Evolutionary conservation across 768 basidiomycete genomes (phyloP), one percentile per base, ranked within the genome.

Genomic region (Glaciozyma antarctica): DNA sequence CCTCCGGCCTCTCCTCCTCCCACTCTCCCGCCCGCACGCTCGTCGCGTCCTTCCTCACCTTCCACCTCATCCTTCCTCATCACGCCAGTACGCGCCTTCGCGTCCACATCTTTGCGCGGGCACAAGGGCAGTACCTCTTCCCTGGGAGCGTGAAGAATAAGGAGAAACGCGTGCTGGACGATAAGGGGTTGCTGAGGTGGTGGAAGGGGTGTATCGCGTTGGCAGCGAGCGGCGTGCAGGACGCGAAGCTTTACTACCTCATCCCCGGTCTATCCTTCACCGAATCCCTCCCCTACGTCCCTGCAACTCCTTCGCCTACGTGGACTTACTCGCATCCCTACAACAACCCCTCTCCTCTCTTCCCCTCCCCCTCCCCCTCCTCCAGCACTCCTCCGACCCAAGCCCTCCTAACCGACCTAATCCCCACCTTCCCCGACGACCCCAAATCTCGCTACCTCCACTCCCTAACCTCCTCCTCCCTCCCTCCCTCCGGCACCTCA

Each of bases 371-470:
- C 52, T 38, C 63, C n/a, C n/a, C n/a, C 6, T 51, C 61, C 71
- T 77, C 80, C 0, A 75, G 78, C 66, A 74, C 69, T 72, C 80
- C 72, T 2, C 75, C 82, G 49, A 9, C 32, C 32, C 9, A 4
- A 32, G 9, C 32, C 32, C 32, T 32, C 32, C 32, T 32, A 4
- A 82, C 79, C 47, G 83, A 84, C 61, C 82, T 82, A 59, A 86
- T 99, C 26, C 95, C 95, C 2, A 86, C 83, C 62, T 90, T 98
- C 74, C 88, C 91, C n/a, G 95, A 99, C 73, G 92, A 95, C 76
- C 93, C 95, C 10, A 97, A 98, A 77, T 84, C 88, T 62, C 83
- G 95, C 22, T 97, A 97, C 76, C 77, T 99, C 75, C 88, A 89
- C 75, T 63, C 65, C 8, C 60, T 69, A 30, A 63, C 71, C 41